These are phyloP conservation scores for Saussurea involucrata DNA, from an alignment of 129 eudicot genomes.

Conservation along the genomic window DNA sequence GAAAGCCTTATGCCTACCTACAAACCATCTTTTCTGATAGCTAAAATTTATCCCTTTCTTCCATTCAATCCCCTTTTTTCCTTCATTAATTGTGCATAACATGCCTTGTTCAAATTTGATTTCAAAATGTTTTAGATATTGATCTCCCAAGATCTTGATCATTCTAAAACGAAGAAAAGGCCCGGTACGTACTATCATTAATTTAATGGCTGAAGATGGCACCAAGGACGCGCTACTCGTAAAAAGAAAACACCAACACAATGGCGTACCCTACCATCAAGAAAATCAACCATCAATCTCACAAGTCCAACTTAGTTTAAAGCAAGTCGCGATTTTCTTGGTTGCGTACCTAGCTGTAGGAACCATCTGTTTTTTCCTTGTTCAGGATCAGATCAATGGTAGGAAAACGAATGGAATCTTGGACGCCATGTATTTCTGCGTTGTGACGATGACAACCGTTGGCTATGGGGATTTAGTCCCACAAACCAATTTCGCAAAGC, in stretches of 20 bases:
- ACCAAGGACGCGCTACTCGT: slow-evolving; percentile 44
- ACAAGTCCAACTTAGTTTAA: slow-evolving; percentile 27
- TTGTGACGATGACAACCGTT: slow-evolving; percentile 89
- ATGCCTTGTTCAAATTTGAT: background rate
- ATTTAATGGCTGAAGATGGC: slow-evolving; percentile 41
- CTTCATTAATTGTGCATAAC: background rate
- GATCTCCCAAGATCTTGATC: background rate
- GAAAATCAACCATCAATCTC: slow-evolving; percentile 23
- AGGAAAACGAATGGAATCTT: slow-evolving; percentile 55
- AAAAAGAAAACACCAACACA: slow-evolving; percentile 23
- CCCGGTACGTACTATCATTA: background rate
- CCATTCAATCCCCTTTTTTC: slow-evolving; percentile 2
- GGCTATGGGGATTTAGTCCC: slow-evolving; percentile 92
- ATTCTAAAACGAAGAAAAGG: background rate
- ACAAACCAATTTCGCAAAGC: slow-evolving; percentile 47
- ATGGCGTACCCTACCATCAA: background rate
- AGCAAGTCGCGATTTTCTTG: slow-evolving; percentile 31
- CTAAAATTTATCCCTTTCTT: background rate
- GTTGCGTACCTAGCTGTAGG: slow-evolving; percentile 42
- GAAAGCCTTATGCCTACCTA: background rate
- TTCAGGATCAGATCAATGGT: slow-evolving; percentile 57
- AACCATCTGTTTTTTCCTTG: slow-evolving; percentile 46
- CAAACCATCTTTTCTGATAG: background rate
- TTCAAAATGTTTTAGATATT: background rate
- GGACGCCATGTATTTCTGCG: slow-evolving; percentile 71